phyloP scores from a whole-genome alignment of 2,329 filamentous ascomycete species.

The Aspergillus fumigatus region DNA sequence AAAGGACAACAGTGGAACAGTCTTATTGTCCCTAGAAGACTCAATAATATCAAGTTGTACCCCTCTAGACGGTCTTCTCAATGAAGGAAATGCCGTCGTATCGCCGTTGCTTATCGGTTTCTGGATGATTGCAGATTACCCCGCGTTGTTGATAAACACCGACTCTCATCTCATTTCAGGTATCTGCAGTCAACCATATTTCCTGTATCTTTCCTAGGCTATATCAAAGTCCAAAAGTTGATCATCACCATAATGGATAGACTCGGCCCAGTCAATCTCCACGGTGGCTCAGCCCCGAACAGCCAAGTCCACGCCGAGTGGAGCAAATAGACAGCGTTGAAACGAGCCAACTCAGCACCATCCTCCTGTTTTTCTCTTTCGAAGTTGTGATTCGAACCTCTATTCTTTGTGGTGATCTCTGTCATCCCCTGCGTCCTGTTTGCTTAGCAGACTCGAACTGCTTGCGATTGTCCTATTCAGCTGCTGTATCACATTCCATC shows the following conservation, averaged over 20 bases:
- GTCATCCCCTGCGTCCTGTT: background rate
- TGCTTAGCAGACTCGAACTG: background rate
- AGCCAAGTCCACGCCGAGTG: background rate
- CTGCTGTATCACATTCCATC: background rate
- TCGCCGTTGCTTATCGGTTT: background rate
- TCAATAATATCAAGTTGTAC: background rate
- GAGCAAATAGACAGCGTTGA: background rate
- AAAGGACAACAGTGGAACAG: background rate
- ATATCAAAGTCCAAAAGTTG: background rate
- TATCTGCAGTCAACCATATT: background rate
- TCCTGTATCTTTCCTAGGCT: background rate
- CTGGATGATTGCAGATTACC: background rate
- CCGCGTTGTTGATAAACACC: background rate
- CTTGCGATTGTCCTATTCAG: background rate
- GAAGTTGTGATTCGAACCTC: background rate
- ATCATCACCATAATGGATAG: background rate
- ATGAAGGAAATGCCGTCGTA: background rate
- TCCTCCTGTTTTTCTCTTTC: background rate
- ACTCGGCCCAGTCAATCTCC: background rate
- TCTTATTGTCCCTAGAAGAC: background rate
- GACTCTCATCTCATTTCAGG: background rate
- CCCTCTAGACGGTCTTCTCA: too few relatives aligned
- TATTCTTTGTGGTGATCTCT: background rate
- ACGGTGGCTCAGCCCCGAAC: background rate
- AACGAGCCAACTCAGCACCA: background rate